Percentiles rank a stretch among this genome's conserved stretches.
Conservation (phyloP, 2,329 filamentous ascomycete genomes). For the Pseudogymnoascus sp. region DNA sequence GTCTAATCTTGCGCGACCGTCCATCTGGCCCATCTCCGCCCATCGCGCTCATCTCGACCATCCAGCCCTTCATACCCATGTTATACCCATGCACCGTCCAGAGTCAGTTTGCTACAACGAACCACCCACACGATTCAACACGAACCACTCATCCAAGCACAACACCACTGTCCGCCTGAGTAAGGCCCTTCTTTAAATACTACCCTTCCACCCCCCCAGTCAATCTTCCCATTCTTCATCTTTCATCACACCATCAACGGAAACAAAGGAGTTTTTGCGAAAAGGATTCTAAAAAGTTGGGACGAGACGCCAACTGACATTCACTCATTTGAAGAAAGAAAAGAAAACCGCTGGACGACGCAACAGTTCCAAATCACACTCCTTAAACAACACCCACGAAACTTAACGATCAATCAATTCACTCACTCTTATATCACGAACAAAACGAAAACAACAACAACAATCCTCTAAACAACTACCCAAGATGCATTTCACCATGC, state of each 20-base stretch:
- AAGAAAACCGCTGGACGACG: not conserved
- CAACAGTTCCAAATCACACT: not conserved
- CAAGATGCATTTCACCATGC: constrained; percentile 14
- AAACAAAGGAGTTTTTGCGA: not conserved
- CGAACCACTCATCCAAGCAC: not conserved
- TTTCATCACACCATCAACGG: not conserved
- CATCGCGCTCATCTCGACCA: not conserved
- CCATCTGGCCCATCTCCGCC: not conserved
- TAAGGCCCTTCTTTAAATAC: not conserved
- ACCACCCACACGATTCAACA: not conserved
- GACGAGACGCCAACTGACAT: not conserved
- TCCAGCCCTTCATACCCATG: not conserved
- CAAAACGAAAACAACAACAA: not conserved
- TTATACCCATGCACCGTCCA: not conserved
- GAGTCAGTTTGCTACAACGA: not conserved
- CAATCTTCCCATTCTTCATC: not conserved
- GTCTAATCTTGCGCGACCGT: not conserved
- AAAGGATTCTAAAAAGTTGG: not conserved
- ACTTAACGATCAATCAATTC: not conserved
- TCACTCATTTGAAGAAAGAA: not conserved
- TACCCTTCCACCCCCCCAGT: not conserved
- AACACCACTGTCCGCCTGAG: not conserved
- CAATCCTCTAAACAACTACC: not conserved
- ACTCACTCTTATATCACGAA: not conserved
- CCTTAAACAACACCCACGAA: not conserved